Percentiles rank a stretch among this genome's conserved stretches.
Evolutionary conservation across 75 land plant genomes (phyloP).

Genomic region (Picea glauca): DNA sequence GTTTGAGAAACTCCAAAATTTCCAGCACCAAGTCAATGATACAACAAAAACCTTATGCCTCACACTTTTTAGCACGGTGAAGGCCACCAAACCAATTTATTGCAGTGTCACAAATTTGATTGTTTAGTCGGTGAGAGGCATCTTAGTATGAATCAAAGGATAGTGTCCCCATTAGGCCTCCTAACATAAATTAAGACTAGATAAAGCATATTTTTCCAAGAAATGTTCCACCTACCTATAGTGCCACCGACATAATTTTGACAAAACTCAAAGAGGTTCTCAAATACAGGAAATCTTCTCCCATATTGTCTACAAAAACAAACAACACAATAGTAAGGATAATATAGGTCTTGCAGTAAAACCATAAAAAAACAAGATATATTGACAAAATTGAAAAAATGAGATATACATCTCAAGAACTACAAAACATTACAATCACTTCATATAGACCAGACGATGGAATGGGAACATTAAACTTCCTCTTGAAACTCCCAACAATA

Average conservation of each 20-base stretch:
- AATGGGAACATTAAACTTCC: not conserved
- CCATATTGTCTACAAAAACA: conserved; percentile 83
- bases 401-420: not conserved
- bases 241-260: conserved; percentile 99
- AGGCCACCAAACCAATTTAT: conserved; percentile 99
- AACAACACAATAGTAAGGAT: not conserved
- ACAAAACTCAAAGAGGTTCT: conserved; percentile 96
- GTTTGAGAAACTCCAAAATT: conserved; percentile 89
- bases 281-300: conserved; percentile 99
- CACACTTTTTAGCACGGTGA: conserved; percentile 98
- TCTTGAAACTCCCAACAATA: not conserved
- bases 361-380: not conserved
- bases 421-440: conserved; percentile 3
- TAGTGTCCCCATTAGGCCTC: not conserved
- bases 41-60: conserved; percentile 97
- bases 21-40: conserved; percentile 98
- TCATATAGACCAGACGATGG: not conserved
- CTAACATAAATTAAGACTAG: not conserved
- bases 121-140: conserved; percentile 92
- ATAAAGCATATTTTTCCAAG: not conserved
- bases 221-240: conserved; percentile 55
- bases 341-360: not conserved
- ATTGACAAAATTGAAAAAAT: not conserved
- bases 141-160: conserved; percentile 39
- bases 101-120: conserved; percentile 90